Evolutionary conservation across 176 grass and related monocot genomes (phyloP), one percentile per base, ranked within the genome.

Genomic region (Bothriochloa decipiens): DNA sequence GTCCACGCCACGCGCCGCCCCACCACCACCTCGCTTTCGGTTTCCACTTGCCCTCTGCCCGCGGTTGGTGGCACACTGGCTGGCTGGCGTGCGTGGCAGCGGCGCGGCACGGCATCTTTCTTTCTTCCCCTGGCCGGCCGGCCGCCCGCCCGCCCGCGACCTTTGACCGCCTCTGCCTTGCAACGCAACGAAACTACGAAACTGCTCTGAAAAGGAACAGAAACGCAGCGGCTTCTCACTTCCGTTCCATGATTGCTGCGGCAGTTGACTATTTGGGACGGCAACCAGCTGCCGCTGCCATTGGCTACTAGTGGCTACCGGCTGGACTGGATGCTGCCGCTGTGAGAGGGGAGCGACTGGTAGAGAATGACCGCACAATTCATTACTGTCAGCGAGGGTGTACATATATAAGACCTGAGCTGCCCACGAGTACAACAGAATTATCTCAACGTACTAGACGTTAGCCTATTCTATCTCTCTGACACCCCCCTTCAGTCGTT

Each of bases 1-100:
- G 7, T 1, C 58, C 58, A n/a, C 26, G 18, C 1, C 70, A 20
- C 33, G 5, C 49, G 0, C 50, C 17, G 50, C 17, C 20, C 3
- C 45, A 0, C 25, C 83, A 27, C 23, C 15, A 7, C 36, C 66
- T 9, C 52, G 37, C 65, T 85, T 62, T 86, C 65, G 68, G 53
- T 18, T 39, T 79, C 84, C 84, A 71, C 67, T 37, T 80, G 67
- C 35, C 55, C 57, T 37, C 26, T 80, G 67, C 35, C 55, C 57
- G 77, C 84, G 77, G 84, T 72, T 79, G 84, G 75, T 86, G 83
- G 83, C 39, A 49, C 43, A 32, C 22, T 22, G 57, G 10, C 32
- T 3, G 10, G 9, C 11, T 3, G 11, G 25, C 25, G 4, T 12
- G 25, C 13, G 29, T 18, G 62, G 25, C 62, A 29, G 47, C 47